Conservation (phyloP, 257 asterid species). For the Fraxinus cuspidata region DNA sequence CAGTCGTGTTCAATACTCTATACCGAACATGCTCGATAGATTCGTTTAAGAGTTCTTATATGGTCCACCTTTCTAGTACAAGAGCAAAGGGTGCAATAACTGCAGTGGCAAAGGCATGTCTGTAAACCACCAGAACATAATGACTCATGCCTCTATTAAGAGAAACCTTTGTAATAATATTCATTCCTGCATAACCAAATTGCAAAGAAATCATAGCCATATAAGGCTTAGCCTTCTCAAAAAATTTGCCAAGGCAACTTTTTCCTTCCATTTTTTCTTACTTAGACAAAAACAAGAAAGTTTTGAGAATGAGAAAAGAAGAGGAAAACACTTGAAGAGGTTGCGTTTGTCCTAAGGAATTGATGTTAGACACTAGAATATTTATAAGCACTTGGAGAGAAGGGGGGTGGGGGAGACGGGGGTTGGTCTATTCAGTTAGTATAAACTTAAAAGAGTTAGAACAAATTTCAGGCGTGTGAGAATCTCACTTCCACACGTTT, state of each 20-base stretch:
- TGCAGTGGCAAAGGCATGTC: slow-evolving; percentile 95
- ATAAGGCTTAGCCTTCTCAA: slow-evolving; percentile 69
- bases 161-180: slow-evolving; percentile 83
- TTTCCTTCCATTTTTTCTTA: slow-evolving; percentile 60
- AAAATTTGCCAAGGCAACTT: slow-evolving; percentile 45
- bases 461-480: not conserved
- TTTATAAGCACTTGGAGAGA: slow-evolving; percentile 43
- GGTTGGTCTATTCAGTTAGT: slow-evolving; percentile 5
- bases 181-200: slow-evolving; percentile 97
- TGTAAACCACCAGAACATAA: slow-evolving; percentile 84
- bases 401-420: not conserved
- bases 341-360: slow-evolving; percentile 67
- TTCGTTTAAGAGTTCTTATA: not conserved
- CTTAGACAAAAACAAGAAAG: not conserved
- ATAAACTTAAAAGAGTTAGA: not conserved
- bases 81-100: slow-evolving; percentile 86
- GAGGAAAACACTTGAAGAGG: slow-evolving; percentile 64
- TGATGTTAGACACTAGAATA: slow-evolving; percentile 24
- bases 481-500: slow-evolving; percentile 12
- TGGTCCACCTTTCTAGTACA: slow-evolving; percentile 65
- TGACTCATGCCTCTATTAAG: slow-evolving; percentile 93
- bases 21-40: not conserved
- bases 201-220: slow-evolving; percentile 82
- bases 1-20: not conserved
- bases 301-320: not conserved